Percentiles rank a stretch among this genome's conserved stretches.
Evolutionary conservation across 345 rosid genomes (phyloP).

Genomic region (Geranium brycei): DNA sequence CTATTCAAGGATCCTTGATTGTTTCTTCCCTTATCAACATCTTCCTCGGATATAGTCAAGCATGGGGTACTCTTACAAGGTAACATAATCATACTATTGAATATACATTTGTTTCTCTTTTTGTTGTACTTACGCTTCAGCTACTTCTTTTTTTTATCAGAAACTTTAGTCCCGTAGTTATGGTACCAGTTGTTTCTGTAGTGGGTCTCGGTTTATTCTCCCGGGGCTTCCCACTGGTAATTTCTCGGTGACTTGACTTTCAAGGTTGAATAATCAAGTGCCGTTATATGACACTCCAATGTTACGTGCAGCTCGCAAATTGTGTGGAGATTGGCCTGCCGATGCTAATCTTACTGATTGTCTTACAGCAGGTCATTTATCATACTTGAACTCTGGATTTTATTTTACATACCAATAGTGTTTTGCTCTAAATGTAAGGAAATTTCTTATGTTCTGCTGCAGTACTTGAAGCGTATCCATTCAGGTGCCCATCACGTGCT

Average conservation of each 20-base stretch:
- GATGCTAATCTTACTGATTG: constrained; percentile 62
- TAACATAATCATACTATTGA: constrained; percentile 8
- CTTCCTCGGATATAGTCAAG: constrained; percentile 53
- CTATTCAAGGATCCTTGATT: constrained; percentile 84
- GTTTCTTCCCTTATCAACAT: constrained; percentile 78
- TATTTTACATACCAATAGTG: background rate
- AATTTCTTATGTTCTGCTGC: constrained; percentile 13
- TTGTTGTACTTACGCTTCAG: background rate
- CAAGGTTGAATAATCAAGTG: background rate
- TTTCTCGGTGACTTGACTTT: constrained; percentile 1
- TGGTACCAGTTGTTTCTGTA: constrained; percentile 64
- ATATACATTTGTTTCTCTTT: background rate
- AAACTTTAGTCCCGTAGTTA: constrained; percentile 53
- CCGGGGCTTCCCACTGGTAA: constrained; percentile 90
- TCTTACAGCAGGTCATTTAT: constrained; percentile 52
- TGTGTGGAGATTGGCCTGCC: constrained; percentile 94
- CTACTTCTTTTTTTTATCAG: constrained; percentile 20
- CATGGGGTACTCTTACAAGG: constrained; percentile 76
- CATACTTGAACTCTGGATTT: too few relatives aligned
- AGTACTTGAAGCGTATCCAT: constrained; percentile 52
- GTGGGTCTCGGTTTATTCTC: constrained; percentile 77
- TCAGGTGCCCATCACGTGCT: constrained; percentile 19
- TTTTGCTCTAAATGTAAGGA: background rate
- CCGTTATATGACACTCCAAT: constrained; percentile 4
- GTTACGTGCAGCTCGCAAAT: constrained; percentile 54